Evolutionary conservation across 75 land plant genomes (phyloP).

Genomic region (Chamaecyparis obtusa): DNA sequence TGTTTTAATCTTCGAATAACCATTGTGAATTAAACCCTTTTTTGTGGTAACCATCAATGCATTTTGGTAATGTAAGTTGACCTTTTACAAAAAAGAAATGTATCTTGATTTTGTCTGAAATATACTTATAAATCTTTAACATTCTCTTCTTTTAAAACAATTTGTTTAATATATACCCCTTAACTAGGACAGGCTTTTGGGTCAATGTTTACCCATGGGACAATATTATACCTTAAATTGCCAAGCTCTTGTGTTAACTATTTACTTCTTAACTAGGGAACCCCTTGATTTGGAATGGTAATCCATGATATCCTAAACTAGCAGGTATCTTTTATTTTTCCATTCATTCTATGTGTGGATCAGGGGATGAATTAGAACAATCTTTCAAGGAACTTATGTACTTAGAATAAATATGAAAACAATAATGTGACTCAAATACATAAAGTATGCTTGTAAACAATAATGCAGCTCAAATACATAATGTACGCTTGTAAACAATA

Average conservation of each 20-base stretch:
- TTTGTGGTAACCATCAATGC: too few relatives aligned
- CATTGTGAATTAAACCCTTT: too few relatives aligned
- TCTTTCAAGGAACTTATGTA: not conserved
- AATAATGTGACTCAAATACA: not conserved
- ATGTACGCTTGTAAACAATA: not conserved
- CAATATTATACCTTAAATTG: too few relatives aligned
- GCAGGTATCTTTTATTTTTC: not conserved
- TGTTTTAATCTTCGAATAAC: too few relatives aligned
- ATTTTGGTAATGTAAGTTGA: too few relatives aligned
- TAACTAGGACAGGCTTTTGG: not conserved
- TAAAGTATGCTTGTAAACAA: not conserved
- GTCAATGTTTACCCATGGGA: not conserved
- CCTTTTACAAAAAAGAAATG: too few relatives aligned
- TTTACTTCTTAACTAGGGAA: not conserved
- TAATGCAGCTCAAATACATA: not conserved
- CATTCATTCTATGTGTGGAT: not conserved
- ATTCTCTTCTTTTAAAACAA: too few relatives aligned
- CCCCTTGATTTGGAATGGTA: not conserved
- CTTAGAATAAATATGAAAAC: not conserved
- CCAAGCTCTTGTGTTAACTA: not conserved
- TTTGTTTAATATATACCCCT: not conserved
- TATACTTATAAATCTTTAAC: too few relatives aligned
- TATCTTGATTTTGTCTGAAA: too few relatives aligned
- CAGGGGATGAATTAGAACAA: not conserved
- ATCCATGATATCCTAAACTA: not conserved